Evolutionary conservation across 202 grass and related monocot genomes (phyloP).

Genomic region (Panicum hallii): DNA sequence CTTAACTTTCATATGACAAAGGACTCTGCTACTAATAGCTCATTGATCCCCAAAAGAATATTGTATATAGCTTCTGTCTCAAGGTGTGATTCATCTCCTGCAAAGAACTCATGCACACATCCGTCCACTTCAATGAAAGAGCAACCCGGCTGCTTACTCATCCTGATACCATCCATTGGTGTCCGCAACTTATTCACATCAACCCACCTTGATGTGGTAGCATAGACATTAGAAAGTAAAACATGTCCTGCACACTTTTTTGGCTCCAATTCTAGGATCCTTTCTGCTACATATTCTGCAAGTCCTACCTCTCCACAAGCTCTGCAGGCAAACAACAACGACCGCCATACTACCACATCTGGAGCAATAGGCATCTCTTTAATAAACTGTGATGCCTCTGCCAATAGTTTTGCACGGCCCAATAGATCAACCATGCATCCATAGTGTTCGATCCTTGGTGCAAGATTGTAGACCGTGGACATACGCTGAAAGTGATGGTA

Average conservation of each 20-base stretch:
- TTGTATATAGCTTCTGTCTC: constrained; percentile 67
- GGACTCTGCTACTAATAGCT: constrained; percentile 56
- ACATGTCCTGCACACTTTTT: constrained; percentile 61
- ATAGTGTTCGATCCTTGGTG: constrained; percentile 78
- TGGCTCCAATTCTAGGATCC: constrained; percentile 69
- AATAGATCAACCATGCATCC: constrained; percentile 95
- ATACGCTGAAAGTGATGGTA: constrained; percentile 81
- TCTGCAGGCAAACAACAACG: constrained; percentile 85
- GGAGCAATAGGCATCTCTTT: constrained; percentile 71
- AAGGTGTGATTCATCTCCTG: constrained; percentile 65
- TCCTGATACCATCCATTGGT: constrained; percentile 52
- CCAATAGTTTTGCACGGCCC: constrained; percentile 82
- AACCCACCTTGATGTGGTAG: constrained; percentile 77
- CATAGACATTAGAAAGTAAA: constrained; percentile 97
- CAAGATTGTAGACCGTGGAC: constrained; percentile 67
- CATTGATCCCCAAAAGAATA: constrained; percentile 64
- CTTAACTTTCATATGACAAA: constrained; percentile 41
- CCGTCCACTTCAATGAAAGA: constrained; percentile 93
- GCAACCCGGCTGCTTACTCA: constrained; percentile 78
- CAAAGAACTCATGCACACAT: constrained; percentile 77
- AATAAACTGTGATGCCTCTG: constrained; percentile 72
- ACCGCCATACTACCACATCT: constrained; percentile 82
- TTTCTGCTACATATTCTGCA: constrained; percentile 76
- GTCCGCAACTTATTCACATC: constrained; percentile 74
- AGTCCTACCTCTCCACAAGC: constrained; percentile 60